These are phyloP conservation scores for Penicillium sp. DNA, from an alignment of 2,329 filamentous ascomycete genomes.

Conservation along the genomic window DNA sequence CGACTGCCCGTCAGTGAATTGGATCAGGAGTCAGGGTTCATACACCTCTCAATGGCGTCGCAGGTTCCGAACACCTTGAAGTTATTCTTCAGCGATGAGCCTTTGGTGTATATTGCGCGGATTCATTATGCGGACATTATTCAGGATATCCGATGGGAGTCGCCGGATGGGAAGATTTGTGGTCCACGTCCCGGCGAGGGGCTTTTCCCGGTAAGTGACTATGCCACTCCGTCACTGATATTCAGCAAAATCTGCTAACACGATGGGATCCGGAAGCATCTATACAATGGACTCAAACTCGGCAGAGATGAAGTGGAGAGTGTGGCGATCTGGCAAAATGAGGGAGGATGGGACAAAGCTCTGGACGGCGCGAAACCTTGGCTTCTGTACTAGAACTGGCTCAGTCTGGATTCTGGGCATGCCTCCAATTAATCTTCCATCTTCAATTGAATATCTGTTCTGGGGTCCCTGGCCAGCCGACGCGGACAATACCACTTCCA, in stretches of 20 bases:
- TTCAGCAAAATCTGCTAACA: background rate
- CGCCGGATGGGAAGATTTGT: slow-evolving; percentile 32
- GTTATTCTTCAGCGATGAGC: slow-evolving; percentile 34
- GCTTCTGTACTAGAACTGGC: slow-evolving; percentile 27
- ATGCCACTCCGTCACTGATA: background rate
- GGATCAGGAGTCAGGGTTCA: slow-evolving; percentile 32
- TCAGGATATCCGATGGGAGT: slow-evolving; percentile 32
- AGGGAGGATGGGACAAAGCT: slow-evolving; percentile 33
- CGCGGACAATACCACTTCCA: no score
- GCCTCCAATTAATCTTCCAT: background rate
- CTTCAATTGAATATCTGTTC: no score
- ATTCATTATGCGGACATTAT: slow-evolving; percentile 29
- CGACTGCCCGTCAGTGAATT: slow-evolving; percentile 33
- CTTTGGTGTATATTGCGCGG: slow-evolving; percentile 33
- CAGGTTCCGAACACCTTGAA: slow-evolving; percentile 37
- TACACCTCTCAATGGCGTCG: slow-evolving; percentile 35
- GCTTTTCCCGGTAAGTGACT: slow-evolving; percentile 35
- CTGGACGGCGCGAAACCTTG: slow-evolving; percentile 30
- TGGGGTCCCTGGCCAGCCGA: no score
- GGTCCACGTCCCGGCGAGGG: slow-evolving; percentile 34
- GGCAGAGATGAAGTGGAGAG: slow-evolving; percentile 36
- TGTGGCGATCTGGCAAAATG: slow-evolving; percentile 33
- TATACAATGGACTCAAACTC: slow-evolving; percentile 35
- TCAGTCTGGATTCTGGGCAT: background rate
- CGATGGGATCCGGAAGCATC: slow-evolving; percentile 22